phyloP scores from a whole-genome alignment of 495 filamentous ascomycete genomes.

The Penicillium maclennaniae region DNA sequence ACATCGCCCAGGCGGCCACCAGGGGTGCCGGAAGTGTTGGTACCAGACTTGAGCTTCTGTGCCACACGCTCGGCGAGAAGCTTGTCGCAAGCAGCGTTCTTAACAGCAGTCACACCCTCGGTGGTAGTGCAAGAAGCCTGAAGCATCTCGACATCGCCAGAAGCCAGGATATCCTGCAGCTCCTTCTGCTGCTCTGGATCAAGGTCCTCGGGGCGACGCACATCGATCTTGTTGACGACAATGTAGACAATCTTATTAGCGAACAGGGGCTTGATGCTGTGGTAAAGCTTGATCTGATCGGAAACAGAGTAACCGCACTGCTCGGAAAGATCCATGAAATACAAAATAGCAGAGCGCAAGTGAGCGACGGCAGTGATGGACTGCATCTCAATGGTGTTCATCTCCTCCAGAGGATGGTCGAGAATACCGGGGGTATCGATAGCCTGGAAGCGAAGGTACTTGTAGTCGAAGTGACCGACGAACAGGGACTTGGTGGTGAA shows the following conservation, averaged over 20 bases:
- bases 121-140: slow-evolving; percentile 91
- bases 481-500: slow-evolving; percentile 98
- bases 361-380: slow-evolving; percentile 97
- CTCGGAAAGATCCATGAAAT: slow-evolving; percentile 98
- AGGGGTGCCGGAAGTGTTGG: slow-evolving; percentile 64
- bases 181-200: slow-evolving; percentile 74
- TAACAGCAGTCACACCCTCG: slow-evolving; percentile 89
- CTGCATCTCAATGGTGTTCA: slow-evolving; percentile 99
- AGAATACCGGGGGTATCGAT: slow-evolving; percentile 92
- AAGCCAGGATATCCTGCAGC: slow-evolving; percentile 74
- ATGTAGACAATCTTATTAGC: slow-evolving; percentile 96
- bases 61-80: slow-evolving; percentile 88
- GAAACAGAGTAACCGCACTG: slow-evolving; percentile 93
- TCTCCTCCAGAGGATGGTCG: slow-evolving; percentile 96
- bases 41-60: slow-evolving; percentile 90
- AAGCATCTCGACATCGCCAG: slow-evolving; percentile 84
- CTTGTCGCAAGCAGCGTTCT: slow-evolving; percentile 90
- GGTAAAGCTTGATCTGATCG: slow-evolving; percentile 89
- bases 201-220: slow-evolving; percentile 81
- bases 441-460: slow-evolving; percentile 89
- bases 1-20: slow-evolving; percentile 82
- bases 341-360: slow-evolving; percentile 86
- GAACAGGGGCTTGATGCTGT: slow-evolving; percentile 93
- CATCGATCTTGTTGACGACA: slow-evolving; percentile 97
- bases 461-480: slow-evolving; percentile 98